phyloP scores from a whole-genome alignment of 2,329 filamentous ascomycete genomes.

The Clarireedia paspali region DNA sequence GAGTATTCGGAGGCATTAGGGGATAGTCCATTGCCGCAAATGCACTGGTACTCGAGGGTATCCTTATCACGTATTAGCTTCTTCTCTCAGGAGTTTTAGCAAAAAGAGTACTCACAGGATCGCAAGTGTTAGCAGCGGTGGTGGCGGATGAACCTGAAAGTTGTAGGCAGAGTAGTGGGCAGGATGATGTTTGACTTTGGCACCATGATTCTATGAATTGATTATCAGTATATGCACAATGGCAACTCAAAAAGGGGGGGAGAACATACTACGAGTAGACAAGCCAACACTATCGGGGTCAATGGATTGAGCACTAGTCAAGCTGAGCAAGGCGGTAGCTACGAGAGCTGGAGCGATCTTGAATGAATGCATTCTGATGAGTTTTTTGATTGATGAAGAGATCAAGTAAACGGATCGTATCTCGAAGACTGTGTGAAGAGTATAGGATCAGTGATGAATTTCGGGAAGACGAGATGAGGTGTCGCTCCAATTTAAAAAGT shows the following conservation, averaged over 20 bases:
- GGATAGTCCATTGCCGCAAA: constrained; percentile 57
- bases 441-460: background rate
- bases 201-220: constrained; percentile 54
- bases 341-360: constrained; percentile 36
- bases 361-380: constrained; percentile 44
- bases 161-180: constrained; percentile 67
- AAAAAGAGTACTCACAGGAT: constrained; percentile 43
- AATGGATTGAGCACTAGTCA: constrained; percentile 47
- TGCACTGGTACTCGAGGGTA: constrained; percentile 60
- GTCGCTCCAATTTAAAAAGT: constrained; percentile 8
- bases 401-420: background rate
- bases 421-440: background rate
- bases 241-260: background rate
- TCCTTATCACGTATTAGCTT: constrained; percentile 35
- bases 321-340: constrained; percentile 42
- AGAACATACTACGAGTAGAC: constrained; percentile 30
- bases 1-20: constrained; percentile 74
- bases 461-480: background rate
- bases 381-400: background rate
- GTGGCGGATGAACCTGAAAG: constrained; percentile 34
- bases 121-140: constrained; percentile 56
- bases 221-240: constrained; percentile 9
- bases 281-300: constrained; percentile 53
- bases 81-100: background rate
- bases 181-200: constrained; percentile 50